Conservation (phyloP, 345 rosid species). For the Aethionema arabicum region DNA sequence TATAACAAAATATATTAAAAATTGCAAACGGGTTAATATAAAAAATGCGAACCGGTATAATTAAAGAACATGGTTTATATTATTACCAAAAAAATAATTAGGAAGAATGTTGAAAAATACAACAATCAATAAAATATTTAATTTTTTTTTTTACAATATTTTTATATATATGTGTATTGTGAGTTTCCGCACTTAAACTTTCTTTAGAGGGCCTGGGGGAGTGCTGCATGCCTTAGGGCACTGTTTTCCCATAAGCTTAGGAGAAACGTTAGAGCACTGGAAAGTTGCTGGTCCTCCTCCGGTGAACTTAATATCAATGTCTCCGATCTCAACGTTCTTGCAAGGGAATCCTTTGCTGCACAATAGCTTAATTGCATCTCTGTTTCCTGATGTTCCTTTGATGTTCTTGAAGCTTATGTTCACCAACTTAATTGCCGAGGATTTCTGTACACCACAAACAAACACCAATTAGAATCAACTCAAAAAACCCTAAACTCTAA, state of each 20-base stretch:
- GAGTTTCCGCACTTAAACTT: too few species aligned
- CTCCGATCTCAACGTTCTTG: slow-evolving; percentile 35
- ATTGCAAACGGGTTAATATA: too few species aligned
- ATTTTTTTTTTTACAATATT: too few species aligned
- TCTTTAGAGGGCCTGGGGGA: not conserved
- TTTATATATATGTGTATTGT: too few species aligned
- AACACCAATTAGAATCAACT: too few species aligned
- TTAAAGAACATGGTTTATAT: too few species aligned
- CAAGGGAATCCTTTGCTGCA: slow-evolving; percentile 51
- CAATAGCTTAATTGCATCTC: slow-evolving; percentile 39
- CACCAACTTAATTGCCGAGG: slow-evolving; percentile 44
- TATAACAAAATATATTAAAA: too few species aligned
- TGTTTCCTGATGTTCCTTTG: slow-evolving; percentile 45
- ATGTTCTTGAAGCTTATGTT: slow-evolving; percentile 49
- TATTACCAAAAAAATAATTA: too few species aligned
- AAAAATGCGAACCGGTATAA: too few species aligned
- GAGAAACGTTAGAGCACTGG: slow-evolving; percentile 45
- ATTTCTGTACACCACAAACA: slow-evolving; percentile 9
- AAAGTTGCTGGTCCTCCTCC: slow-evolving; percentile 42
- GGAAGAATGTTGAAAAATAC: too few species aligned
- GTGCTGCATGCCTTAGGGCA: slow-evolving; percentile 26
- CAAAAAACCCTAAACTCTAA: too few species aligned
- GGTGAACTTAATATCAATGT: slow-evolving; percentile 40
- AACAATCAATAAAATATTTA: too few species aligned
- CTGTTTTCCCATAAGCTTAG: slow-evolving; percentile 18